These are phyloP conservation scores for Zoysia japonica DNA, from an alignment of 176 grass and related monocot species.

Conservation along the genomic window DNA sequence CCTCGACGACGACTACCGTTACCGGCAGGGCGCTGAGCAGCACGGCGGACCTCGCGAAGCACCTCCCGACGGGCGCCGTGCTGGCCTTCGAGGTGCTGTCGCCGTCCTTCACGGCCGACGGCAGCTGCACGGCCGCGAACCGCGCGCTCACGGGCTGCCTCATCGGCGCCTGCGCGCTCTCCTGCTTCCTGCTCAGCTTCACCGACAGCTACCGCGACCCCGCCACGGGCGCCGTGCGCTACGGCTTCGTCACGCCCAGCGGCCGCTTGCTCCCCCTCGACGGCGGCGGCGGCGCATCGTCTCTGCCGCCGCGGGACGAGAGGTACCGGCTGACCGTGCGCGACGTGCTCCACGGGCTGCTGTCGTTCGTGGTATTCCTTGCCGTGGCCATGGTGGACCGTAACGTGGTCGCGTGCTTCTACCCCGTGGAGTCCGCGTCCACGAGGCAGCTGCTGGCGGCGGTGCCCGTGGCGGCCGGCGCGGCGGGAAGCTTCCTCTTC, in stretches of 20 bases:
- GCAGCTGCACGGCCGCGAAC: constrained; percentile 50
- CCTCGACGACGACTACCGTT: neutral
- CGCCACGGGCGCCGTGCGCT: constrained; percentile 42
- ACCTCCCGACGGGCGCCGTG: constrained; percentile 78
- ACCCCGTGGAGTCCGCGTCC: constrained; percentile 37
- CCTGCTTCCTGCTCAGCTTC: constrained; percentile 67
- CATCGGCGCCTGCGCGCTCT: constrained; percentile 50
- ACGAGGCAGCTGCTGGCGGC: constrained; percentile 43
- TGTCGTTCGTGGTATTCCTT: constrained; percentile 59
- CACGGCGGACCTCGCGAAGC: constrained; percentile 77
- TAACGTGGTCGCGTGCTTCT: constrained; percentile 69
- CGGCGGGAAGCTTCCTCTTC: constrained; percentile 53
- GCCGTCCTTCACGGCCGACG: constrained; percentile 65
- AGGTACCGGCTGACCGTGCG: constrained; percentile 30
- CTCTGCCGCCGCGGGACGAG: neutral
- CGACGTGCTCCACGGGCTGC: constrained; percentile 52
- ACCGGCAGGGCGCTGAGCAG: constrained; percentile 49
- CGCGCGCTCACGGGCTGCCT: constrained; percentile 56
- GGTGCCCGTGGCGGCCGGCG: constrained; percentile 47
- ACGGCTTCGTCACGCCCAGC: constrained; percentile 56
- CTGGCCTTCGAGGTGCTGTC: constrained; percentile 83
- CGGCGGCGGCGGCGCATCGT: neutral
- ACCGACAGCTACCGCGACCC: constrained; percentile 78
- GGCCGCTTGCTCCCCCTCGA: constrained; percentile 39
- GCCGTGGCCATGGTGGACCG: constrained; percentile 56